Percentiles rank a stretch among this genome's conserved stretches.
Conservation (phyloP, 768 basidiomycete species). For the Lentinula edodes region DNA sequence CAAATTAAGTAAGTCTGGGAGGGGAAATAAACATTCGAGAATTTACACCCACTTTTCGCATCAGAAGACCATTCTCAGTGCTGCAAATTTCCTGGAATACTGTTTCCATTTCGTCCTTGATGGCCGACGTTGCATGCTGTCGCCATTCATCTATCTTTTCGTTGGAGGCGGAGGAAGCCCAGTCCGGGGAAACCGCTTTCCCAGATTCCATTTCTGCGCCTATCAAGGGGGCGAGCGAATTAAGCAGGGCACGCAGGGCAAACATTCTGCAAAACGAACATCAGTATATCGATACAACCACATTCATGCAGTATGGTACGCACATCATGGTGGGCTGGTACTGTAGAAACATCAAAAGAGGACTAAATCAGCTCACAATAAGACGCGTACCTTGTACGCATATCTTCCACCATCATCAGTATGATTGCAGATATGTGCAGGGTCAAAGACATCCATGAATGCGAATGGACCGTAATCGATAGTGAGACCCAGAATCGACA, state of each 20-base stretch:
- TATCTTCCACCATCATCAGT: constrained; percentile 76
- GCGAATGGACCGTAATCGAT: constrained; percentile 88
- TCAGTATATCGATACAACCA: background rate
- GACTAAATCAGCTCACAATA: constrained; percentile 1
- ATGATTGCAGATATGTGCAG: constrained; percentile 87
- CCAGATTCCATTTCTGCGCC: constrained; percentile 69
- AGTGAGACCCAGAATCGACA: constrained; percentile 69
- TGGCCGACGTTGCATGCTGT: constrained; percentile 43
- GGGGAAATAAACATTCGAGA: background rate
- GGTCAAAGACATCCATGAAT: constrained; percentile 92
- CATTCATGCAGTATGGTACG: constrained; percentile 14
- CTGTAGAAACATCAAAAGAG: constrained; percentile 15
- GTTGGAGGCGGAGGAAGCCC: constrained; percentile 50
- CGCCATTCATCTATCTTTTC: constrained; percentile 62
- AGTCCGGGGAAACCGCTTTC: constrained; percentile 49
- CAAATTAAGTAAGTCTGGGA: background rate
- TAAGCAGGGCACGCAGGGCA: constrained; percentile 73
- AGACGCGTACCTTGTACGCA: constrained; percentile 51
- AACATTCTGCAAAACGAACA: constrained; percentile 46
- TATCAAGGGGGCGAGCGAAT: constrained; percentile 77
- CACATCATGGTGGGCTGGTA: constrained; percentile 79
- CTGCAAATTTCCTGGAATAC: constrained; percentile 55
- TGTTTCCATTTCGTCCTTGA: constrained; percentile 56
- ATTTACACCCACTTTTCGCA: constrained; percentile 55
- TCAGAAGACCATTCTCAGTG: constrained; percentile 57